A percentile compares a stretch with the other conserved stretches of the same genome.
Conservation (phyloP, 2,329 filamentous ascomycete genomes). For the Cladosporium phlei region DNA sequence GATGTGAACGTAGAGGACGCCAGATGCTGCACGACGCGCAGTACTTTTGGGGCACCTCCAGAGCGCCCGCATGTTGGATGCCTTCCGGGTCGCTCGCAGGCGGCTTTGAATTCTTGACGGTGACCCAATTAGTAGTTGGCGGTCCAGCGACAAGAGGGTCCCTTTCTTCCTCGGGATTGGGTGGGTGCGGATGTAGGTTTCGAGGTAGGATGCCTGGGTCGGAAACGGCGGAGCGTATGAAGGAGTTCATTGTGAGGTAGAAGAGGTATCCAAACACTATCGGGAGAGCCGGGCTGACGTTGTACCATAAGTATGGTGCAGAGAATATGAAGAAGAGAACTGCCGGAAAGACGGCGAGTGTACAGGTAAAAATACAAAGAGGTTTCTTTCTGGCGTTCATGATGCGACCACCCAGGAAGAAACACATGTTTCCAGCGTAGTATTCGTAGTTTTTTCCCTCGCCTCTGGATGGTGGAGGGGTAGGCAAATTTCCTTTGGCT, state of each 20-base stretch:
- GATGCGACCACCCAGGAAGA: constrained; percentile 77
- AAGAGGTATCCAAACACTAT: constrained; percentile 88
- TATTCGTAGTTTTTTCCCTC: constrained; percentile 78
- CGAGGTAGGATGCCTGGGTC: constrained; percentile 92
- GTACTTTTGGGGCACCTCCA: constrained; percentile 98
- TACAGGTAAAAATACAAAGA: constrained; percentile 80
- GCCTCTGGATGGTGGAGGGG: neutral
- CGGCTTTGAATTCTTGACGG: constrained; percentile 50
- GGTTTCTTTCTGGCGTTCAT: constrained; percentile 85
- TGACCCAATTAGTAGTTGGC: constrained; percentile 86
- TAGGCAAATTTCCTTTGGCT: constrained; percentile 1
- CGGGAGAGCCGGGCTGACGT: constrained; percentile 83
- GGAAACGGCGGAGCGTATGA: constrained; percentile 83
- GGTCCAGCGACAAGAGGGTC: constrained; percentile 79
- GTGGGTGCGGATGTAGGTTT: constrained; percentile 86
- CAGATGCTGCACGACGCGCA: constrained; percentile 97
- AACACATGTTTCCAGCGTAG: constrained; percentile 88
- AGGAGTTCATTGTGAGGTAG: constrained; percentile 86
- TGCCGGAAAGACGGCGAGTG: constrained; percentile 73
- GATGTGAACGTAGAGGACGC: constrained; percentile 91
- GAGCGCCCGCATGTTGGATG: constrained; percentile 52
- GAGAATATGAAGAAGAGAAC: constrained; percentile 81
- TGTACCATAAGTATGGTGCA: constrained; percentile 77
- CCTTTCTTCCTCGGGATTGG: constrained; percentile 60
- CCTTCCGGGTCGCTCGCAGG: constrained; percentile 16